These are phyloP conservation scores for Tolypocladium tundrense DNA, from an alignment of 2,329 filamentous ascomycete genomes.

Conservation along the genomic window DNA sequence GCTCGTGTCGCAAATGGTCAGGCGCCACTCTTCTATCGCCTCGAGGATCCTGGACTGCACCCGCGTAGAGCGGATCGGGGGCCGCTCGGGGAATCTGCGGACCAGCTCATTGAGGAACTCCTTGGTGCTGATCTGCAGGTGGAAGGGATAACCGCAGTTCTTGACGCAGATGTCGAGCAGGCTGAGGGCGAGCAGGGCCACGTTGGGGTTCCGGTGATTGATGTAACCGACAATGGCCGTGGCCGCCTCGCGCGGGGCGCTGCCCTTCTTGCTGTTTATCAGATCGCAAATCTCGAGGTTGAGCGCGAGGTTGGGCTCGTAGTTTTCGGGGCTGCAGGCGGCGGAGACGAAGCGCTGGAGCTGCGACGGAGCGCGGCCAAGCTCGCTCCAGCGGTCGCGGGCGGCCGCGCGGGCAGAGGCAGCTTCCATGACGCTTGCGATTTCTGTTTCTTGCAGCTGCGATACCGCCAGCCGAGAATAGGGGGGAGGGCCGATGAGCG, in stretches of 20 bases:
- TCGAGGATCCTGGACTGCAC: slow-evolving; percentile 91
- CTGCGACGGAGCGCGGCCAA: slow-evolving; percentile 70
- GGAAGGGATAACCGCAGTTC: slow-evolving; percentile 98
- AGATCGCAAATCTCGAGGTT: slow-evolving; percentile 95
- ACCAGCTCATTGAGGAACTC: slow-evolving; percentile 98
- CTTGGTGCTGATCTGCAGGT: slow-evolving; percentile 96
- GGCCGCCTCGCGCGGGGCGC: slow-evolving; percentile 87
- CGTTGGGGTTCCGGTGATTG: slow-evolving; percentile 95
- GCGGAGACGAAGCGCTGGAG: slow-evolving; percentile 93
- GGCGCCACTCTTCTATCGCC: slow-evolving; percentile 94
- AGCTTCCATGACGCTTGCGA: slow-evolving; percentile 61
- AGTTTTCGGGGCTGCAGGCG: slow-evolving; percentile 94
- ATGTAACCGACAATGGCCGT: slow-evolving; percentile 87
- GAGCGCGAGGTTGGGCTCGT: slow-evolving; percentile 91
- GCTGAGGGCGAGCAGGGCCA: slow-evolving; percentile 79
- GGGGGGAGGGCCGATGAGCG: background rate
- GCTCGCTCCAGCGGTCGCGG: slow-evolving; percentile 83
- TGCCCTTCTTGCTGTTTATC: slow-evolving; percentile 95
- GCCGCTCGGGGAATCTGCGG: slow-evolving; percentile 86
- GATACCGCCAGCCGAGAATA: background rate
- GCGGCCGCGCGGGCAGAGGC: slow-evolving; percentile 91
- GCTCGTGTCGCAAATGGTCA: slow-evolving; percentile 96
- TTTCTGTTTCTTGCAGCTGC: background rate
- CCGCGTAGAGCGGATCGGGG: slow-evolving; percentile 72
- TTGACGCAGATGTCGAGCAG: slow-evolving; percentile 98